phyloP scores from a whole-genome alignment of 148 eudicot genomes.

The Tetragonia tetragonoides region DNA sequence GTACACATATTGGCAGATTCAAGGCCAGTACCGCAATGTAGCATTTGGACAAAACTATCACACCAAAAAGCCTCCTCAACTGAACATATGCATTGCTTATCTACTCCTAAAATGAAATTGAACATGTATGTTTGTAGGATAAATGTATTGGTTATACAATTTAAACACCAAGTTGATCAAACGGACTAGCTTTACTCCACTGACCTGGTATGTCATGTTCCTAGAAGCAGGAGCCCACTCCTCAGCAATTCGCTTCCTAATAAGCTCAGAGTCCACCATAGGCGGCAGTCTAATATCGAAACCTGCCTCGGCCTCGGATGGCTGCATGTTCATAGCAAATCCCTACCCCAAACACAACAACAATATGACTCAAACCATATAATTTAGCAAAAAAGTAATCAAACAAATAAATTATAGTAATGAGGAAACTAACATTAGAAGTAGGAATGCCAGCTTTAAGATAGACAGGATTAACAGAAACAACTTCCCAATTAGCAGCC shows the following conservation, averaged over 20 bases:
- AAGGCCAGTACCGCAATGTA: too few species aligned
- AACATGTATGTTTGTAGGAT: too few species aligned
- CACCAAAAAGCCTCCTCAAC: too few species aligned
- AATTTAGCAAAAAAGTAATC: background rate
- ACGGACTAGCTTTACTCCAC: background rate
- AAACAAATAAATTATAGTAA: background rate
- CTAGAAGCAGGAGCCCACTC: constrained; percentile 97
- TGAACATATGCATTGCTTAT: too few species aligned
- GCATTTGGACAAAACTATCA: too few species aligned
- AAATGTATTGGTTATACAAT: too few species aligned
- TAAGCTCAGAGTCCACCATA: constrained; percentile 51
- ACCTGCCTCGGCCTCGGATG: constrained; percentile 94
- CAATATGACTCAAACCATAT: background rate
- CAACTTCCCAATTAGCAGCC: constrained; percentile 60
- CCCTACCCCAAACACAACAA: constrained; percentile 43
- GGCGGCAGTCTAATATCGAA: constrained; percentile 78
- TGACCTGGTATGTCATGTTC: constrained; percentile 82
- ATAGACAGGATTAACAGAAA: constrained; percentile 82
- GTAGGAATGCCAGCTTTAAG: constrained; percentile 72
- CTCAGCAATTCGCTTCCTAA: constrained; percentile 62
- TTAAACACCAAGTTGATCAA: background rate
- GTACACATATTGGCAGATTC: too few species aligned
- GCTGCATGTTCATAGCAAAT: constrained; percentile 96
- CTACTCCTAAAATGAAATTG: too few species aligned
- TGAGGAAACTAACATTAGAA: constrained; percentile 38